These are phyloP conservation scores for Asclepias syriaca DNA, from an alignment of 257 asterid genomes.

Conservation along the genomic window DNA sequence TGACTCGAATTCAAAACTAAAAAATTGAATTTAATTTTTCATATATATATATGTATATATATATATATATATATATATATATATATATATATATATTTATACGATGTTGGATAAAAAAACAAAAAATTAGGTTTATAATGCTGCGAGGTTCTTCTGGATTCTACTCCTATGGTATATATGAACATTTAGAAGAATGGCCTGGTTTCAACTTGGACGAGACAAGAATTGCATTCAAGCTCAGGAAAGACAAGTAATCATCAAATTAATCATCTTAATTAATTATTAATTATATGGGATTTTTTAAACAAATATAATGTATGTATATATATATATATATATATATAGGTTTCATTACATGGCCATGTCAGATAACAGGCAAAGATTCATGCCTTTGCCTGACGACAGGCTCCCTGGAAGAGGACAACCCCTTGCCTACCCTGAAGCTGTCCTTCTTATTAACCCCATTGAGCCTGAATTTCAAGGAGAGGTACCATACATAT, in stretches of 20 bases:
- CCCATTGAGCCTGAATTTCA: conserved; percentile 60
- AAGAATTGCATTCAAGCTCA: conserved; percentile 56
- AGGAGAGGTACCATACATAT: conserved; percentile 51
- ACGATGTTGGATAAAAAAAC: too few relatives aligned
- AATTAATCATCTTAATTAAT: too few relatives aligned
- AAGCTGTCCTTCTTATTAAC: conserved; percentile 74
- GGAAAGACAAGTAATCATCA: conserved; percentile 32
- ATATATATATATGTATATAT: too few relatives aligned
- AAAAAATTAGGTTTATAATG: conserved; percentile 33
- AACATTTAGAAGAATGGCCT: conserved; percentile 41
- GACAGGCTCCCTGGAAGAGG: conserved; percentile 68
- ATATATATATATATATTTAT: too few relatives aligned
- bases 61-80: too few relatives aligned
- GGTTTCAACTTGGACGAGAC: conserved; percentile 47
- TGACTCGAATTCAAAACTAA: too few relatives aligned
- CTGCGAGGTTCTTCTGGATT: conserved; percentile 46
- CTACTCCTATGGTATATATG: conserved; percentile 50
- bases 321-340: not conserved
- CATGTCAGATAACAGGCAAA: conserved; percentile 60
- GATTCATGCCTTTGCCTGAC: conserved; percentile 80
- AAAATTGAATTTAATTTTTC: too few relatives aligned
- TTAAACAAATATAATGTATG: not conserved
- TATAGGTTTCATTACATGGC: conserved; percentile 78
- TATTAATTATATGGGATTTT: not conserved
- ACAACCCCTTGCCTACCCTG: conserved; percentile 59